phyloP scores from a whole-genome alignment of 73 alveolate species.

The Halteria grandinella region DNA sequence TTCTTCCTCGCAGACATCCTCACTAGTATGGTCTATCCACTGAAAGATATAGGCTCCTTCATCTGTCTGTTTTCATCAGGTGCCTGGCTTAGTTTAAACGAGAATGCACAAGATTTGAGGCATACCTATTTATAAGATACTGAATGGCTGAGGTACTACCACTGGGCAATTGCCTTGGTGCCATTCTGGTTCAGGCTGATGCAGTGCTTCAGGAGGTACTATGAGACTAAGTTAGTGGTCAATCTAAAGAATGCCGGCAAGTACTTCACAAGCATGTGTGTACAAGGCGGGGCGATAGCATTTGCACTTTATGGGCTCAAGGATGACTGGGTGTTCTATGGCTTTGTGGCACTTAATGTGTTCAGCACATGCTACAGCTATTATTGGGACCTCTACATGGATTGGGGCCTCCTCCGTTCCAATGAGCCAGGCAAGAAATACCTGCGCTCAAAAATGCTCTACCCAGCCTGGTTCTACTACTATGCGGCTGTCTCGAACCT shows the following conservation, averaged over 20 bases:
- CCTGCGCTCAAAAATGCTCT: not conserved
- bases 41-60: constrained; percentile 49
- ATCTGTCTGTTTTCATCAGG: constrained; percentile 43
- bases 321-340: no score
- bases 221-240: constrained; percentile 23
- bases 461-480: not conserved
- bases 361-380: not conserved
- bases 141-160: not conserved
- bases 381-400: not conserved
- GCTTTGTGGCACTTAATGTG: not conserved
- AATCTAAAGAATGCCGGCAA: constrained; percentile 48
- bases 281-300: not conserved
- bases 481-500: not conserved
- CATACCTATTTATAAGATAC: not conserved
- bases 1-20: constrained; percentile 71
- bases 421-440: not conserved
- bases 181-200: constrained; percentile 54
- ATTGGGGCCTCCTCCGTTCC: constrained; percentile 22
- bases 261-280: not conserved
- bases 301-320: no score
- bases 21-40: constrained; percentile 66
- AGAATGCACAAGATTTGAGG: not conserved
- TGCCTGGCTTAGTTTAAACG: no score
- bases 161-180: constrained; percentile 8
- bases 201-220: constrained; percentile 37